Conservation (phyloP, 768 basidiomycete genomes). For the Leccinum olivaceopallidum region DNA sequence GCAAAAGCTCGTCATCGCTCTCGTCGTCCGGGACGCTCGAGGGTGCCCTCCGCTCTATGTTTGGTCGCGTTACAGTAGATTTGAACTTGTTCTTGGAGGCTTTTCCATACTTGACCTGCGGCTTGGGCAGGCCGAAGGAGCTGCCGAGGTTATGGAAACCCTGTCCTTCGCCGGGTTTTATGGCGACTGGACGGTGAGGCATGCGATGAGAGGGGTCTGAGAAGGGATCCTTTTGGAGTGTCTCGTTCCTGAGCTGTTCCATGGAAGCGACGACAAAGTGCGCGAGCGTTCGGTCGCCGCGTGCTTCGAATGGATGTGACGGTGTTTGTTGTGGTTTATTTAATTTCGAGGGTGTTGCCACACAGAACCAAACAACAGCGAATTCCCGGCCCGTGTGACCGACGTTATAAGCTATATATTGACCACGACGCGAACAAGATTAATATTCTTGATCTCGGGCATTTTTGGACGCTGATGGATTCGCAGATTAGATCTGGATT, state of each 20-base stretch:
- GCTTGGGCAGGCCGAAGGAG: conserved; percentile 17
- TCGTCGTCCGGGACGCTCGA: conserved; percentile 5
- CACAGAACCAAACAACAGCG: conserved; percentile 19
- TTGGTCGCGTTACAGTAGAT: background rate
- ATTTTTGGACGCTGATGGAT: conserved; percentile 9
- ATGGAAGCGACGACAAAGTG: conserved; percentile 13
- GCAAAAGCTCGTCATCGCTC: conserved; percentile 33
- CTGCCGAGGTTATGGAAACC: conserved; percentile 29
- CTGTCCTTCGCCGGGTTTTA: conserved; percentile 29
- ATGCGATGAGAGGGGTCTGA: conserved; percentile 25
- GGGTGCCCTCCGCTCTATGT: background rate
- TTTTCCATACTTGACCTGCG: background rate
- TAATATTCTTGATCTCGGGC: conserved; percentile 1
- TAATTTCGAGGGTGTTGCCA: conserved; percentile 25
- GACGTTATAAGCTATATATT: background rate
- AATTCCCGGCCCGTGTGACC: background rate
- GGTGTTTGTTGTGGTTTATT: conserved; percentile 32
- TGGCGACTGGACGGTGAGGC: conserved; percentile 21
- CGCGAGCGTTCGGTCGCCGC: background rate
- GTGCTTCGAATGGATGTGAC: conserved; percentile 14
- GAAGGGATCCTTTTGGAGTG: background rate
- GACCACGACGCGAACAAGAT: background rate
- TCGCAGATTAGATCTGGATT: conserved; percentile 13
- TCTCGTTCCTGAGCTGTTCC: conserved; percentile 18
- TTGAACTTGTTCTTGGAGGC: conserved; percentile 16